These are phyloP conservation scores for Ramaria sp. DNA, from an alignment of 768 basidiomycete genomes.

Conservation along the genomic window DNA sequence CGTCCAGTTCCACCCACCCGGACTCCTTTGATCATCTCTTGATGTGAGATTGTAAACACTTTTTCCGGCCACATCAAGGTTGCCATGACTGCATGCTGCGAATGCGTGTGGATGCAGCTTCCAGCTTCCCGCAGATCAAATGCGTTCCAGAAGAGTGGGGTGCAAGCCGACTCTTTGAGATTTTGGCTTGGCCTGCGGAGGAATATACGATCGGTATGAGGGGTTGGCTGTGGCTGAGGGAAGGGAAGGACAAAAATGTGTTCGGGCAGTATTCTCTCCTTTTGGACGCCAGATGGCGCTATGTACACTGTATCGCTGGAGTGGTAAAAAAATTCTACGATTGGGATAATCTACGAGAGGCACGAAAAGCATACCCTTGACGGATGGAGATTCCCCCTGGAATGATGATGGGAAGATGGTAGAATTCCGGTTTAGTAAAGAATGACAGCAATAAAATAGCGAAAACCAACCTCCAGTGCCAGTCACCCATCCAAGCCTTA, in stretches of 20 bases:
- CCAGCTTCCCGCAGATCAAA: constrained; percentile 71
- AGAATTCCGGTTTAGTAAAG: no score
- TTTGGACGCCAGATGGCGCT: constrained; percentile 85
- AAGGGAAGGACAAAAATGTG: constrained; percentile 85
- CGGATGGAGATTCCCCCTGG: constrained; percentile 65
- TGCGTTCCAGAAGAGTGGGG: constrained; percentile 88
- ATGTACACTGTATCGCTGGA: constrained; percentile 69
- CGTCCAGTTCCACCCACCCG: constrained; percentile 64
- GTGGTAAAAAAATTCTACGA: no score
- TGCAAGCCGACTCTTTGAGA: constrained; percentile 81
- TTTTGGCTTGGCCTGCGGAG: constrained; percentile 60
- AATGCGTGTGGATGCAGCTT: constrained; percentile 87
- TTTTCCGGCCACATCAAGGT: constrained; percentile 59
- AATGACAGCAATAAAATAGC: background rate
- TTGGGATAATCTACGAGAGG: no score
- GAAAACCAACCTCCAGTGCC: constrained; percentile 51
- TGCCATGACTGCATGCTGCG: constrained; percentile 83
- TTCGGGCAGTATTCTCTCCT: constrained; percentile 72
- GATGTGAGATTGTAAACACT: constrained; percentile 73
- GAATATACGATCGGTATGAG: constrained; percentile 62
- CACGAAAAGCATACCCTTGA: constrained; percentile 33
- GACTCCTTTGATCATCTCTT: constrained; percentile 94
- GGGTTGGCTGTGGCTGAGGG: constrained; percentile 49
- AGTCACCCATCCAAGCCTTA: constrained; percentile 76
- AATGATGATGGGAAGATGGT: constrained; percentile 19